Percentiles rank a stretch among this genome's conserved stretches.
These are phyloP conservation scores for Arachnopeziza araneosa DNA, from an alignment of 2,329 filamentous ascomycete species.

Conservation along the genomic window DNA sequence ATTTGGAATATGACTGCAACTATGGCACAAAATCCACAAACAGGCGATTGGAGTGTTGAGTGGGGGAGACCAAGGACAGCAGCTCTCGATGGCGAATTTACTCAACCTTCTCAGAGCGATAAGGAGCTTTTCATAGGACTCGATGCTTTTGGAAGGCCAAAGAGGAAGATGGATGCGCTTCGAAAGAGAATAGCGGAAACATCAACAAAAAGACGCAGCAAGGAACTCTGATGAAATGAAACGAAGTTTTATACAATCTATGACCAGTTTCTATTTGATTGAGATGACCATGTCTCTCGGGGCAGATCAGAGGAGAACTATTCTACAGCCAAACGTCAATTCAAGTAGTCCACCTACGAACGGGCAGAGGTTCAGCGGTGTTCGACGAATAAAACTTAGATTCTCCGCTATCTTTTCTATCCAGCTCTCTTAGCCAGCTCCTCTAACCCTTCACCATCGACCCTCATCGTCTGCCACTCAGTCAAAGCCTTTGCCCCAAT, in stretches of 20 bases:
- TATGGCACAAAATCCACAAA: constrained; percentile 31
- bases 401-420: not conserved
- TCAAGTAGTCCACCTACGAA: not conserved
- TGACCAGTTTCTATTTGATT: not conserved
- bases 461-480: constrained; percentile 71
- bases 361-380: not conserved
- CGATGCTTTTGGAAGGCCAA: constrained; percentile 16
- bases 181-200: not conserved
- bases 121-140: constrained; percentile 45
- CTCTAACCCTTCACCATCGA: constrained; percentile 59
- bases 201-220: not conserved
- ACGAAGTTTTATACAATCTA: not conserved
- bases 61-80: constrained; percentile 40
- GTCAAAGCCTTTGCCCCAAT: constrained; percentile 60
- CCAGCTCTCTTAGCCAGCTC: constrained; percentile 43
- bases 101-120: constrained; percentile 27
- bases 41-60: constrained; percentile 32
- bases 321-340: too few species aligned
- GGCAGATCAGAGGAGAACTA: too few species aligned
- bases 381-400: not conserved
- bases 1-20: constrained; percentile 41
- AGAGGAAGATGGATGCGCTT: not conserved
- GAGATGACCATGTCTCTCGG: too few species aligned
- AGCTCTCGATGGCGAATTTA: constrained; percentile 29
- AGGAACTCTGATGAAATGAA: not conserved